A percentile compares a stretch with the other conserved stretches of the same genome.
These are phyloP conservation scores for Trametes hirsuta DNA, from an alignment of 1,284 basidiomycete genomes.

Conservation along the genomic window DNA sequence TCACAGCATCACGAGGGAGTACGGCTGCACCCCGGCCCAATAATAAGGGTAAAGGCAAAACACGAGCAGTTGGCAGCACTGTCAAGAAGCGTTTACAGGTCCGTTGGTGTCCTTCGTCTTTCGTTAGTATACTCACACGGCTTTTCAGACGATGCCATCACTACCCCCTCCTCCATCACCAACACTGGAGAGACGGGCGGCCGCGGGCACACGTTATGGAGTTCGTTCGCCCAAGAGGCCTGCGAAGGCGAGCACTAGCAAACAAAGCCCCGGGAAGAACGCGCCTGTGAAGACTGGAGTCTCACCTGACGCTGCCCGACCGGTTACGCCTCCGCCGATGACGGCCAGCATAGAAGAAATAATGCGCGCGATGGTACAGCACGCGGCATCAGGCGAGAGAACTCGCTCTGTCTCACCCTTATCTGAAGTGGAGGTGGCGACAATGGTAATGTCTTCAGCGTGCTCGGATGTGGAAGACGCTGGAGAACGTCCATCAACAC, in stretches of 20 bases:
- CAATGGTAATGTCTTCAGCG: slow-evolving; percentile 13
- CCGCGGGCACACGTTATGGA: slow-evolving; percentile 15
- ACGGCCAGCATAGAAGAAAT: slow-evolving; percentile 33
- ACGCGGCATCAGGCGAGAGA: slow-evolving; percentile 38
- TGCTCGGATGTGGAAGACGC: slow-evolving; percentile 3
- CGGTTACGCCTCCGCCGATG: slow-evolving; percentile 32
- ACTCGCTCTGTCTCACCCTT: slow-evolving; percentile 67
- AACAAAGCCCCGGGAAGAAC: slow-evolving; percentile 36
- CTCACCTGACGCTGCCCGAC: slow-evolving; percentile 11
- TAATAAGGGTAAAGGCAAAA: slow-evolving; percentile 16
- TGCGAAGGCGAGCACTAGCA: not conserved
- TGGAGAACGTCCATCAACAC: slow-evolving; percentile 6
- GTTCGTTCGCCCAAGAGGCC: not conserved
- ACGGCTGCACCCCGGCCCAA: not conserved
- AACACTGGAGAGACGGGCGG: slow-evolving; percentile 43
- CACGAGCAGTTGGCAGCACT: not conserved
- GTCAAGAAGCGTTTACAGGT: slow-evolving; percentile 20
- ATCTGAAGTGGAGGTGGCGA: slow-evolving; percentile 59
- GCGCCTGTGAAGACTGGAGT: slow-evolving; percentile 30
- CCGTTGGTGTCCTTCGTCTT: not conserved
- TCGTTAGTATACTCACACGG: not conserved
- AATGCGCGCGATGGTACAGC: slow-evolving; percentile 36
- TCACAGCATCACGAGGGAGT: slow-evolving; percentile 1
- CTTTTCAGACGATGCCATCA: slow-evolving; percentile 32
- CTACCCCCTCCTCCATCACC: slow-evolving; percentile 51